Evolutionary conservation across 352 stramenopile genomes (phyloP), one percentile per base, ranked within the genome.

Genomic region (Pythium biforme): DNA sequence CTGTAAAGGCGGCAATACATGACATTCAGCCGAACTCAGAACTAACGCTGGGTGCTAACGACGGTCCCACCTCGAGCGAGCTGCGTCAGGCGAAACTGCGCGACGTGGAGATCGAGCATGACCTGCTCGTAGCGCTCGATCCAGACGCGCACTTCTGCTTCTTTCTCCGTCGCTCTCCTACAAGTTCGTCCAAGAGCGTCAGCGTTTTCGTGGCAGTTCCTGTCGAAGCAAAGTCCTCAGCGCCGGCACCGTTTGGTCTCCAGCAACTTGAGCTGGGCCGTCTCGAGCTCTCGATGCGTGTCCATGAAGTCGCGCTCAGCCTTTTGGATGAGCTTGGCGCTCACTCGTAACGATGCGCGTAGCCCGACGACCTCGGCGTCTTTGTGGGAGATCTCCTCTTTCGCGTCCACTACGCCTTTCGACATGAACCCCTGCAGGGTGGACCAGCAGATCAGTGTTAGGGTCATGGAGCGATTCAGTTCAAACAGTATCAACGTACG

Each of bases 121-220:
- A 90, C 84, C 57, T 94, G 84, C 33, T 94, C 83, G 47, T 94
- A 94, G 48, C 82, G 73, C 50, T 90, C 73, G 27, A 91, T 89
- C 84, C 84, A 94, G 3, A 89, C 51, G 8, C 72, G 71, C 8
- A 88, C 76, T 61, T 92, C 81, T 1, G 69, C 62, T 19, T 88
- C 76, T 29, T 84, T 85, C 19, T 75, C 70, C 3, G 59, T 70
- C 10, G 86, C 37, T 57, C 74, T 81, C 10, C 80, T 89, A 49
- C 5, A 20, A 14, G 1, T n/a, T 4, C 6, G 31, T 37, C 31
- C 8, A 37, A 5, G 31, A 2, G 31, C 8, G 31, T 37, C 7
- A 37, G 31, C 8, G 8, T 37, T 4, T 37, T 11, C n/a, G n/a
- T 34, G 31, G 5, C 31, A 5, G 10, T 10, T 10, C 31, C 5